Base-by-base conservation (phyloP, 805 yeast genomes). In the Nakazawaea ernobii region DNA sequence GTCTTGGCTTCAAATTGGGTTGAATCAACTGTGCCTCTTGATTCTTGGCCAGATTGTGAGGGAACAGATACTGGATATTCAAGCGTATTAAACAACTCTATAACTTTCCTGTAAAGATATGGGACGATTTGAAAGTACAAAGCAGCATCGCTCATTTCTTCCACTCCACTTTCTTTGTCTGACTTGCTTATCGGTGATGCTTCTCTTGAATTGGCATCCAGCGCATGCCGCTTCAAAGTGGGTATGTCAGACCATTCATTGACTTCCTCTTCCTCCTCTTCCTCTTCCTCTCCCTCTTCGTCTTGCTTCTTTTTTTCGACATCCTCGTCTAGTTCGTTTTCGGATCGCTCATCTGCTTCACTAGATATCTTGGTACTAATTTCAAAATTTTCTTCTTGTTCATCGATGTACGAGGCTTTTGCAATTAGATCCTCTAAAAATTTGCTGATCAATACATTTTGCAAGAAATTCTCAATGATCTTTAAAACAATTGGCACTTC, bases 51-150 rank as follows among this genome's bases (percentile, higher is more conserved):
- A 50, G 48, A 0, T 61, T 59, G 14, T 55, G 29, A 14, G 4
- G 32, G 13, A n/a, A 32, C 32, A 4, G 49, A 40, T n/a, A 24
- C 39, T 3, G 70, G 69, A 47, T 59, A 66, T 1, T 55, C 32
- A 11, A 66, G 35, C 4, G 45, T 33, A 32, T 56, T 46, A 36
- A 66, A 55, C 0, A 58, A 50, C 2, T 51, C 26, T 15, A 61
- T 53, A 14, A 65, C 42, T 38, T 58, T 56, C 11, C 54, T 53
- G 51, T 66, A 62, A 27, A 66, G 39, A 43, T 56, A 64, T 8
- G 71, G 71, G 26, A 66, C 65, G 43, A 62, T 55, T 52, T 66
- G 71, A 46, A 66, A 66, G 52, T 58, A 66, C 29, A 66, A 45
- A 6, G 68, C 62, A 14, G 55, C 46, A 43, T 62, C 63, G 51